phyloP scores from a whole-genome alignment of 768 basidiomycete species.

The Pisolithus orientalis region DNA sequence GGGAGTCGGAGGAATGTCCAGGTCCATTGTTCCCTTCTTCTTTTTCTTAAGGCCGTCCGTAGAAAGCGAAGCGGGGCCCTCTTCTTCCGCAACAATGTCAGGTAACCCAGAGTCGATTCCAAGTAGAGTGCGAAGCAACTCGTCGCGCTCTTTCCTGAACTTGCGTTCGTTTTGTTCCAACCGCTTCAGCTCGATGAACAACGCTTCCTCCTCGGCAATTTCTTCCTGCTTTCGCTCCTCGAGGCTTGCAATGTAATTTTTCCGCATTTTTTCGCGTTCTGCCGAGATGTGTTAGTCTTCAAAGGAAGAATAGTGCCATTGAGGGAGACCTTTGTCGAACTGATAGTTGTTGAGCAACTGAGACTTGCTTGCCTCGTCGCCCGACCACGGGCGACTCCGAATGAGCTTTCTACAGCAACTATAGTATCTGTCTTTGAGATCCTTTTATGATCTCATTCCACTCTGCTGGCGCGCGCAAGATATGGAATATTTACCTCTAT shows the following conservation, averaged over 20 bases:
- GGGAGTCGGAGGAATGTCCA: conserved; percentile 29
- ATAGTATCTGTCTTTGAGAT: conserved; percentile 92
- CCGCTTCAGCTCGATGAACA: conserved; percentile 91
- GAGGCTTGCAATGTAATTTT: conserved; percentile 81
- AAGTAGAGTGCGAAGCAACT: conserved; percentile 73
- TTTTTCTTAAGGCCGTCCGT: conserved; percentile 51
- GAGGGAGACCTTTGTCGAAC: conserved; percentile 76
- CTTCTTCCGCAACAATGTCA: conserved; percentile 60
- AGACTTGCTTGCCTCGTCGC: conserved; percentile 69
- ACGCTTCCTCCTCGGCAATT: conserved; percentile 90
- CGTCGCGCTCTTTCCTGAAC: conserved; percentile 86
- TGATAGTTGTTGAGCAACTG: conserved; percentile 63
- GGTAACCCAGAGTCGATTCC: conserved; percentile 86
- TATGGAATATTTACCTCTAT: conserved; percentile 52
- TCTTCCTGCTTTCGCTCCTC: conserved; percentile 85
- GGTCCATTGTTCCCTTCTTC: conserved; percentile 33
- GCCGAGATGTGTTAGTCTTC: not conserved
- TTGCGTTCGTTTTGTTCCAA: conserved; percentile 87
- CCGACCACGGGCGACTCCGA: conserved; percentile 76
- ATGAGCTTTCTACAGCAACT: conserved; percentile 85
- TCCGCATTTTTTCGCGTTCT: conserved; percentile 87
- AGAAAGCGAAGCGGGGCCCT: conserved; percentile 42
- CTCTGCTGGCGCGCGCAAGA: not conserved
- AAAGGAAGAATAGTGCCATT: not conserved
- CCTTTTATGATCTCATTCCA: conserved; percentile 38